Conservation (phyloP, 2,329 filamentous ascomycete species). For the Plenodomus biglobosus region DNA sequence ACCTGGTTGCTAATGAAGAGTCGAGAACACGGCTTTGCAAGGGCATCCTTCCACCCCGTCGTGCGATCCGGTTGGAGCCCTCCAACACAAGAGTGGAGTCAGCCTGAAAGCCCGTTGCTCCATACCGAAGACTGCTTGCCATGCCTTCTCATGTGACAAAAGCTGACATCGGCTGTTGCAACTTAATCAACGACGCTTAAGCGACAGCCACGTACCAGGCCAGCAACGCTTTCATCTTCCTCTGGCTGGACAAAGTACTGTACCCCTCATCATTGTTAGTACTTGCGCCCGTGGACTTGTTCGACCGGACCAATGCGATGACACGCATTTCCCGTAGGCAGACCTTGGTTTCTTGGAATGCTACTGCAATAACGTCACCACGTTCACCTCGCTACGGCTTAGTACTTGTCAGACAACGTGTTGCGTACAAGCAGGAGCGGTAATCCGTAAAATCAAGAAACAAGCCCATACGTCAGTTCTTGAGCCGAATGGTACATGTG, state of each 20-base stretch:
- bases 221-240: conserved; percentile 5
- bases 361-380: conserved; percentile 22
- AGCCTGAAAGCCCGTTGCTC: conserved; percentile 8
- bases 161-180: conserved; percentile 6
- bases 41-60: conserved; percentile 12
- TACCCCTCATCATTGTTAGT: conserved; percentile 8
- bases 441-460: no score
- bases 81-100: conserved; percentile 12
- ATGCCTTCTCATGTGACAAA: not conserved
- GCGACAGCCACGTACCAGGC: conserved; percentile 30
- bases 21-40: conserved; percentile 20
- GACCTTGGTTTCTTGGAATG: conserved; percentile 5
- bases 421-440: no score
- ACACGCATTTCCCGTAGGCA: conserved; percentile 17
- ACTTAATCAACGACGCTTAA: conserved; percentile 18
- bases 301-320: conserved; percentile 19
- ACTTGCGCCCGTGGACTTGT: conserved; percentile 5
- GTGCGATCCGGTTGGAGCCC: conserved; percentile 19
- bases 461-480: no score
- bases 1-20: conserved; percentile 7
- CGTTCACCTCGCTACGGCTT: no score
- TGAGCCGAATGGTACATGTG: no score
- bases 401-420: no score
- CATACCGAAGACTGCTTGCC: not conserved
- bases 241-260: not conserved